Evolutionary conservation across 352 stramenopile genomes (phyloP).

Genomic region (Phytophthora ohioensis): DNA sequence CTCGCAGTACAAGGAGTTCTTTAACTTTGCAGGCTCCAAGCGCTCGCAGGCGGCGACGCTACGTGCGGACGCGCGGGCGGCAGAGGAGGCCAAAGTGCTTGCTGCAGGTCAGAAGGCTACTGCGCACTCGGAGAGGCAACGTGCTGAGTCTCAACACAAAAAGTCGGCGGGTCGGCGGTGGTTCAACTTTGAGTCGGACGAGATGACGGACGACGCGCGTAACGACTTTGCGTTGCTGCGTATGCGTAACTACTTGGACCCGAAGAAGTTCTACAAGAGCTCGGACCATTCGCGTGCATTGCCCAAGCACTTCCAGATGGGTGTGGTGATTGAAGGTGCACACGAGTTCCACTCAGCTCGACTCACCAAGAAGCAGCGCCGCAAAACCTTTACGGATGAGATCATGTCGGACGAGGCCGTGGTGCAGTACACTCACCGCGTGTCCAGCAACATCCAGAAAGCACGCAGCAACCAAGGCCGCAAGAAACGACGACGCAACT

Average conservation of each 20-base stretch:
- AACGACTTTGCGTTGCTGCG: conserved; percentile 93
- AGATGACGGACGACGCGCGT: conserved; percentile 89
- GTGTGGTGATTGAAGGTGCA: conserved; percentile 93
- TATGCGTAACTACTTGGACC: conserved; percentile 96
- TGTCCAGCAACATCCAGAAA: conserved; percentile 80
- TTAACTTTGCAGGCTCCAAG: conserved; percentile 40
- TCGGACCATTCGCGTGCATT: conserved; percentile 85
- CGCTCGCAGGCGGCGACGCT: conserved; percentile 38
- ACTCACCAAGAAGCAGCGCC: conserved; percentile 93
- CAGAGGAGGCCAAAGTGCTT: conserved; percentile 64
- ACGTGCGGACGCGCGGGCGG: conserved; percentile 45
- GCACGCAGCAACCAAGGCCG: conserved; percentile 48
- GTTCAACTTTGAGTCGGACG: conserved; percentile 93
- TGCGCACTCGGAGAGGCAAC: conserved; percentile 60
- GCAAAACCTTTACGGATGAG: conserved; percentile 95
- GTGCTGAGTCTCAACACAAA: conserved; percentile 56
- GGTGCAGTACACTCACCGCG: conserved; percentile 89
- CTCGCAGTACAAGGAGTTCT: conserved; percentile 48
- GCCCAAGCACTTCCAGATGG: conserved; percentile 92
- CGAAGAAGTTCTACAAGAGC: conserved; percentile 98
- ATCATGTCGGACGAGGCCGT: conserved; percentile 92
- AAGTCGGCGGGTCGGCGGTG: conserved; percentile 82
- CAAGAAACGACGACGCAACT: conserved; percentile 54
- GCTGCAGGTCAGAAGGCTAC: conserved; percentile 45
- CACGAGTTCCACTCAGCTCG: conserved; percentile 92